These are phyloP conservation scores for Diplodia mutila DNA, from an alignment of 2,329 filamentous ascomycete species.

Conservation along the genomic window DNA sequence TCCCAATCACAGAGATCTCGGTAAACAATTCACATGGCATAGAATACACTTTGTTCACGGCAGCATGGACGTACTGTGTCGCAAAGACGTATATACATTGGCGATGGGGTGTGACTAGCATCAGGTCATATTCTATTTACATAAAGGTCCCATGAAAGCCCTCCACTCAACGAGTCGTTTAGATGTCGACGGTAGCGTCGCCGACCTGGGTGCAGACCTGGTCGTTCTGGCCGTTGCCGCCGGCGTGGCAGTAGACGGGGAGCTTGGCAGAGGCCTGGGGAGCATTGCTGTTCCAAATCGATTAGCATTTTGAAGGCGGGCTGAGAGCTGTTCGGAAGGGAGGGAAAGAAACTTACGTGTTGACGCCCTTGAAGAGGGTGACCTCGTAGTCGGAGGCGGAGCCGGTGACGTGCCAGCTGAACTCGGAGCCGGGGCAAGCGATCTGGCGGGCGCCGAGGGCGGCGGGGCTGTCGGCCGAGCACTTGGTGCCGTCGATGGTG, in stretches of 20 bases:
- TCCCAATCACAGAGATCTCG: too few species aligned
- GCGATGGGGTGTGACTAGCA: not conserved
- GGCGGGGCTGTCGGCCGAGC: not conserved
- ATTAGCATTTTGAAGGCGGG: not conserved
- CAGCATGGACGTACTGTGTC: not conserved
- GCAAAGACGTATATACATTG: not conserved
- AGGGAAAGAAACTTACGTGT: not conserved
- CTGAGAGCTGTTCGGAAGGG: too few species aligned
- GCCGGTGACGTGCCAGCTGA: conserved; percentile 9
- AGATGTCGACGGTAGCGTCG: conserved; percentile 1
- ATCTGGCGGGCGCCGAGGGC: not conserved
- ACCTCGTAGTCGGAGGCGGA: conserved; percentile 20
- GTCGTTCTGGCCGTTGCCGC: not conserved
- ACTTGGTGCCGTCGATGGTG: conserved; percentile 3
- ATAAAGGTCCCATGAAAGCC: not conserved
- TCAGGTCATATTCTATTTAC: not conserved
- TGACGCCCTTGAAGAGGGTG: conserved; percentile 13
- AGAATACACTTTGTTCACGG: not conserved
- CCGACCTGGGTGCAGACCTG: conserved; percentile 6
- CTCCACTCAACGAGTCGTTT: not conserved
- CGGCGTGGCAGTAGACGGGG: not conserved
- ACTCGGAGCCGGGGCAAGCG: not conserved
- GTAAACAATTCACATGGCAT: not conserved
- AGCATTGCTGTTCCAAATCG: not conserved
- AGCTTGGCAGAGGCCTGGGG: not conserved